Base-by-base conservation (phyloP, 768 basidiomycete genomes). In the Crepidotus variabilis region DNA sequence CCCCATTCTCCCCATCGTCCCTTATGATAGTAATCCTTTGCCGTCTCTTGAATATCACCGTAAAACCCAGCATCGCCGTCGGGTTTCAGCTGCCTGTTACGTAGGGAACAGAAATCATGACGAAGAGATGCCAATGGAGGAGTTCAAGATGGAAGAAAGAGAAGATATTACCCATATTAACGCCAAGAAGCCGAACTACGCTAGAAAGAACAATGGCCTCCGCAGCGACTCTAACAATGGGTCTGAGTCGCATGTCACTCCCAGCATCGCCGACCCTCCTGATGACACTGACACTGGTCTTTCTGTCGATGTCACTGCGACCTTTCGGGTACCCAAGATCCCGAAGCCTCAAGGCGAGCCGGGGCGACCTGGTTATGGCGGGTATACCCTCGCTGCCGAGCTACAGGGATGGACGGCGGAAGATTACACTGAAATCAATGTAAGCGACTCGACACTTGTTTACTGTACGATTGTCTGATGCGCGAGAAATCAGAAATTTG, bases 301-400 rank as follows among this genome's bases (percentile, higher is more conserved):
- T 52, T 24, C 8, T 0, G 7, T 5, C 51, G 36, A 52, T 21
- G 28, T 24, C 45, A n/a, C n/a, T n/a, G n/a, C n/a, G n/a, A n/a
- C n/a, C n/a, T n/a, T n/a, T n/a, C n/a, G n/a, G n/a, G 32, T 24
- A 6, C 2, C 16, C 34, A 52, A 43, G 45, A 50, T 55, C 36
- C 48, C 47, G 0, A 55, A 55, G 13, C 54, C 54, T 16, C 20
- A 28, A 34, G 54, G 54, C 11, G 54, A 7, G 16, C 47, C 54
- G 13, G 54, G 48, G 8, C 1, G 53, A 34, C 53, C 53, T 8
- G 8, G 28, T 28, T 28, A 28, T 8, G 28, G 28, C 8, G 54
- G 48, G 16, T 55, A 55, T 35, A 49, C 47, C 2, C 5, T 55
- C 14, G 33, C 35, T 21, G 49, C 35, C 18, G 32, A 55, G 49